Evolutionary conservation across 2,329 filamentous ascomycete species (phyloP), one percentile per base, ranked within the genome.

Genomic region (Venturia asperata): DNA sequence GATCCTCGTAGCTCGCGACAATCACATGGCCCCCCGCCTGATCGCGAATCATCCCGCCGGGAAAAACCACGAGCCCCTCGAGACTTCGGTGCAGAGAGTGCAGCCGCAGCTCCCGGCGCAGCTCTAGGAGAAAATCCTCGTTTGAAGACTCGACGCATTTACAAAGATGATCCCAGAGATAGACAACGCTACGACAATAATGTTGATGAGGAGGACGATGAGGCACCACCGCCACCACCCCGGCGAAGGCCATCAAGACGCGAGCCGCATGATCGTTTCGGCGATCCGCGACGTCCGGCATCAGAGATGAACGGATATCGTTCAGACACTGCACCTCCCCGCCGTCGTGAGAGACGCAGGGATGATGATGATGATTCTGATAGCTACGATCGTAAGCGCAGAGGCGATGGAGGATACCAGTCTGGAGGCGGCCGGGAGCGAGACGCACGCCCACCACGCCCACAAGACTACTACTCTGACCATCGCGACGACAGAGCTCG

Each of bases 381-480:
- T 49, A 43, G 34, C 45, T 65, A 66, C 56, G 66, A 60, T 47
- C 47, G 66, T 19, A 41, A 39, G 24, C 63, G 30, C 27, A 64
- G 63, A 49, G 66, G 65, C 13, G 66, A 67, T 21, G 37, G 66
- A 41, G 65, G 65, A 13, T 67, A 67, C 42, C 64, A 64, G 13
- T 66, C 64, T n/a, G 64, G 55, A 37, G 62, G 66, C 17, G 60
- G 62, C 11, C 30, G 49, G 24, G 55, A 21, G 19, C 65, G 65
- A 21, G 24, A 37, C 10, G 30, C 30, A 7, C 65, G 61, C 9
- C 37, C 37, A n/a, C 55, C 52, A 39, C 65, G 65, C 21, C 42
- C 45, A 21, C 34, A 61, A 30, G 62, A 64, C 43, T 65, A 68
- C 60, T 67, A 68, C 58, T 65, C 62, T 7, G 65, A 65, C 37